phyloP scores from a whole-genome alignment of 176 grass and related monocot genomes.

The Phoenix dactylifera region DNA sequence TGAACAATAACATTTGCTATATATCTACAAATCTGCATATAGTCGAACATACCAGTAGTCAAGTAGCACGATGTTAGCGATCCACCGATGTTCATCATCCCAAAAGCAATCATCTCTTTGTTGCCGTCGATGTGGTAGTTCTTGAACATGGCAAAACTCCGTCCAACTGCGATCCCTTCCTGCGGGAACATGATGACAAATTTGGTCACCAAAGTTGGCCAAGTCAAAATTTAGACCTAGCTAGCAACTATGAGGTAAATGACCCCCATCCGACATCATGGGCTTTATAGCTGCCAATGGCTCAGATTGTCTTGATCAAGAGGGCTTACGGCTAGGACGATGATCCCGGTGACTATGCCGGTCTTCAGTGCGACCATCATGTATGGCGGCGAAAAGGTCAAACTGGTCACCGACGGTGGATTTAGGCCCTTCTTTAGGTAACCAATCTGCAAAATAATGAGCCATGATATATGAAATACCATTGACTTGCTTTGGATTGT shows the following conservation, averaged over 20 bases:
- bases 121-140: conserved; percentile 45
- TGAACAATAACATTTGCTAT: too few species aligned
- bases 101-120: conserved; percentile 59
- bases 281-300: too few species aligned
- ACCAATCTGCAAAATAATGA: conserved; percentile 42
- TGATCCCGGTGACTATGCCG: conserved; percentile 76
- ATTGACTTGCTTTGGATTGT: too few species aligned
- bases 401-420: conserved; percentile 49
- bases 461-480: too few species aligned
- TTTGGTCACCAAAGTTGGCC: too few species aligned
- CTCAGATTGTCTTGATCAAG: too few species aligned
- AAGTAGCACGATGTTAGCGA: conserved; percentile 54
- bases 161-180: conserved; percentile 44
- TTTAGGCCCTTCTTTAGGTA: conserved; percentile 91
- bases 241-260: too few species aligned
- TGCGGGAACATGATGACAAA: conserved; percentile 6
- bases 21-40: not conserved
- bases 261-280: too few species aligned
- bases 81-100: conserved; percentile 39
- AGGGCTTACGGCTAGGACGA: conserved; percentile 66
- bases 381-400: conserved; percentile 54
- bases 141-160: conserved; percentile 40
- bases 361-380: conserved; percentile 73
- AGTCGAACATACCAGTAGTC: not conserved
- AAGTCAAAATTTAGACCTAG: too few species aligned